phyloP scores from a whole-genome alignment of 441 rosid species.

The Arabidopsis lyrata region DNA sequence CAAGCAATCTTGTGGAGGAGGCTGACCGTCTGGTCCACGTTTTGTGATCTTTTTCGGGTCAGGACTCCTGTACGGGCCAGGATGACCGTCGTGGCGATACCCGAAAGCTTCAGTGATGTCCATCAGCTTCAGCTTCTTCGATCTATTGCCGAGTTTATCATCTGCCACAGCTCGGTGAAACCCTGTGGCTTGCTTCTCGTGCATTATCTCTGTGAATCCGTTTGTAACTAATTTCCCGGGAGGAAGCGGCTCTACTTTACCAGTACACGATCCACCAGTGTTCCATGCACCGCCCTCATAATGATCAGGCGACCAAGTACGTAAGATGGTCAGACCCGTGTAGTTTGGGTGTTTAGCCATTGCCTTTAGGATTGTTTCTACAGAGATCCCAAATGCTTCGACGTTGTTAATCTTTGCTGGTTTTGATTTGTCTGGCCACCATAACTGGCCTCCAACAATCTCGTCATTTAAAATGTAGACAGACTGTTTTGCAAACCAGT shows the following conservation, averaged over 20 bases:
- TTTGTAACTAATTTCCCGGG: slow-evolving; percentile 73
- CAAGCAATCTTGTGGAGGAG: slow-evolving; percentile 94
- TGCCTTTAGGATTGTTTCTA: slow-evolving; percentile 74
- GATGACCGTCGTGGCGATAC: slow-evolving; percentile 95
- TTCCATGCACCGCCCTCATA: slow-evolving; percentile 98
- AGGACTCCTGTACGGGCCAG: slow-evolving; percentile 85
- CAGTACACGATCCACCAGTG: slow-evolving; percentile 94
- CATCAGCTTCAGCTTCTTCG: slow-evolving; percentile 69
- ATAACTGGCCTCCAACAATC: slow-evolving; percentile 91
- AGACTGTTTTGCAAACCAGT: slow-evolving; percentile 97
- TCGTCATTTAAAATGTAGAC: slow-evolving; percentile 78
- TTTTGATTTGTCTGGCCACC: slow-evolving; percentile 86
- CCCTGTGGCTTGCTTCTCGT: slow-evolving; percentile 74
- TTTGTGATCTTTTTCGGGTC: slow-evolving; percentile 86
- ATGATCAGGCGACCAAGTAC: slow-evolving; percentile 93
- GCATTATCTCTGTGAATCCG: slow-evolving; percentile 79
- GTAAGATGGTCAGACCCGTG: slow-evolving; percentile 75
- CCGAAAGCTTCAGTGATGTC: slow-evolving; percentile 81
- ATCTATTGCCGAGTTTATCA: slow-evolving; percentile 53
- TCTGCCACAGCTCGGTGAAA: slow-evolving; percentile 46
- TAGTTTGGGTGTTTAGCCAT: slow-evolving; percentile 70
- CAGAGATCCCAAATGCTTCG: slow-evolving; percentile 87
- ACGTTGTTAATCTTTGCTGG: slow-evolving; percentile 73
- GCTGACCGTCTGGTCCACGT: slow-evolving; percentile 82
- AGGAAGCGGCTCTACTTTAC: slow-evolving; percentile 72